Base-by-base conservation (phyloP, 257 asterid species). In the Scutellaria galericulata region DNA sequence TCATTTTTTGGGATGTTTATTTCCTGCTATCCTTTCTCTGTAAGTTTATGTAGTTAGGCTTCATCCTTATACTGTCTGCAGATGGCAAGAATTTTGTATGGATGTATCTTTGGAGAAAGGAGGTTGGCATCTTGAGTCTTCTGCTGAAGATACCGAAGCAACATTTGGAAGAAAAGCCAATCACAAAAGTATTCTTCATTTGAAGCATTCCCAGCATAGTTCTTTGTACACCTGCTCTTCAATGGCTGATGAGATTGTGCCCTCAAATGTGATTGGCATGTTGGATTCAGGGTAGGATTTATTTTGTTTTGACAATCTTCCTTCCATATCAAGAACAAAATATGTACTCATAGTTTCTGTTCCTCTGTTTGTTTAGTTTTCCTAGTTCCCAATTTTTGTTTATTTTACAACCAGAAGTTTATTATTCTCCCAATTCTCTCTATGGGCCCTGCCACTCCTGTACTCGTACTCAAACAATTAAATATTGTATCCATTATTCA, bases 21-120 rank as follows among this genome's bases (percentile, higher is more conserved):
- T 12, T 15, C 53, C 15, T 46, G 48, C 56, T 52, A 62, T 44
- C 35, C 48, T 22, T 55, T 10, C 15, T 63, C 64, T n/a, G 51
- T 22, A 44, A 10, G 15, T 44, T 63, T 58, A 13, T 31, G 41
- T 42, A 7, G 39, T 45, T 35, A 47, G 62, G 12, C 50, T 51
- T 83, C 71, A 35, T 55, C 15, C 13, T 75, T 56, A 9, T 71
- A 55, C 44, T 64, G 53, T 73, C 77, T 82, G 79, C 87, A 93
- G 98, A 44, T 94, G 98, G 97, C 77, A 81, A 77, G 96, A 88
- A 59, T 94, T 86, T 76, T 84, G 88, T 78, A 83, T 76, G 88
- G 97, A 89, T 80, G 83, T 85, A 50, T 85, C 95, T 51, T 69
- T 89, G 79, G 99, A 94, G 83, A 88, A 78, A 77, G 96, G 89